These are phyloP conservation scores for Isoetes engelmannii DNA, from an alignment of 83 land plant species.

Conservation along the genomic window DNA sequence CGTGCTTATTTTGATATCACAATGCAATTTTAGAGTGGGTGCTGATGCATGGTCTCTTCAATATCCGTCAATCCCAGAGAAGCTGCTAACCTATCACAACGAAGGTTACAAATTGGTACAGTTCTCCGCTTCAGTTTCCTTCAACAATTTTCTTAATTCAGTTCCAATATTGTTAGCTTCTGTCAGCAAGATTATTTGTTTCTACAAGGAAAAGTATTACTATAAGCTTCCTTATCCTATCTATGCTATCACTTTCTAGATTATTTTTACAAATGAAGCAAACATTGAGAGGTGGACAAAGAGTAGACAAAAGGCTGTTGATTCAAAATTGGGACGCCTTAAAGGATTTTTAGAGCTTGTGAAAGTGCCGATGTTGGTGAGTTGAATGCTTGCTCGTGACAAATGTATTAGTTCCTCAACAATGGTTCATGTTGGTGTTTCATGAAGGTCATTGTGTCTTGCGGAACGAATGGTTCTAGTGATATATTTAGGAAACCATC, in stretches of 20 bases:
- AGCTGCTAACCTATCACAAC: slow-evolving; percentile 54
- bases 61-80: slow-evolving; percentile 75
- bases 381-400: not conserved
- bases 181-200: not conserved
- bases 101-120: slow-evolving; percentile 86
- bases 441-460: slow-evolving; percentile 77
- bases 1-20: too few relatives aligned
- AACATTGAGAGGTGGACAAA: slow-evolving; percentile 96
- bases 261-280: slow-evolving; percentile 91
- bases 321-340: slow-evolving; percentile 86
- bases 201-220: not conserved
- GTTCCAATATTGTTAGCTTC: too few relatives aligned
- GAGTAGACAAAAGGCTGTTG: slow-evolving; percentile 77
- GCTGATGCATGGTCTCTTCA: slow-evolving; percentile 92
- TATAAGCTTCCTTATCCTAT: not conserved
- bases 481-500: slow-evolving; percentile 83
- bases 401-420: not conserved
- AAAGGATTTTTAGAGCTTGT: slow-evolving; percentile 63
- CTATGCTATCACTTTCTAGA: slow-evolving; percentile 33
- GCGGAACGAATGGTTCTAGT: slow-evolving; percentile 53
- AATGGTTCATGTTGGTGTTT: not conserved
- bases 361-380: slow-evolving; percentile 76
- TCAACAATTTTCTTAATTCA: too few relatives aligned
- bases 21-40: slow-evolving; percentile 48
- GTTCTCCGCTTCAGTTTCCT: not conserved